Evolutionary conservation across 192 early-diverging fungal species (phyloP), one percentile per base, ranked within the genome.

Genomic region (Backusella liffmaniae): DNA sequence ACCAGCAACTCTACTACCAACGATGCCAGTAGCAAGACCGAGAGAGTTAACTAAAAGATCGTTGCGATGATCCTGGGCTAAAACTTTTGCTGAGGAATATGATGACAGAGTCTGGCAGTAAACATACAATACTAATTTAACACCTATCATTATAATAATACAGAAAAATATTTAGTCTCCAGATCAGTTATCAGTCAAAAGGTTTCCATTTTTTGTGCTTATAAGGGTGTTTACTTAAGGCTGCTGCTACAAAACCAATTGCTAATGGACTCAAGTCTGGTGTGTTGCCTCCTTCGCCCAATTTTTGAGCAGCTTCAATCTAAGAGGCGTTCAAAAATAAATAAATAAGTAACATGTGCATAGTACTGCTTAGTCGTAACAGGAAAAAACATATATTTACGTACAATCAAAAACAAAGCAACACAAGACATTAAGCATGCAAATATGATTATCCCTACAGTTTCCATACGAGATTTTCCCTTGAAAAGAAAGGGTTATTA

Each of bases 381-480:
- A n/a, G 9, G 10, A 6, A 18, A 6, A 49, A 49, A n/a, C 4
- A 5, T n/a, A 49, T 49, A 49, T 49, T 49, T 62, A 80, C 80
- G 74, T 86, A 88, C 89, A 66, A 93, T 85, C 44, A 95, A 82
- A 51, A 90, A 86, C 5, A 93, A 80, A 4, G 92, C 91, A 7
- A 93, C 86, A 7, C 92, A 90, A 53, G 86, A 84, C 93, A 93
- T 95, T n/a, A 93, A 84, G 9, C 88, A 88, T 0, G 92, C 82
- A 84, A 95, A 95, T 13, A 95, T 88, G 74, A 95, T 93, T 0
- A 92, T 92, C 35, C 93, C 93, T 12, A 89, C 88, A 10, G 92
- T 93, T 77, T 95, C 93, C 77, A 93, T 88, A 44, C 91, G 86
- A 23, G 89, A 85, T 70, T 92, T 90, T 32, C 93, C 93, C 88